Percentiles rank a stretch among this genome's conserved stretches.
phyloP scores from a whole-genome alignment of 768 basidiomycete species.

The Serendipita sp. region DNA sequence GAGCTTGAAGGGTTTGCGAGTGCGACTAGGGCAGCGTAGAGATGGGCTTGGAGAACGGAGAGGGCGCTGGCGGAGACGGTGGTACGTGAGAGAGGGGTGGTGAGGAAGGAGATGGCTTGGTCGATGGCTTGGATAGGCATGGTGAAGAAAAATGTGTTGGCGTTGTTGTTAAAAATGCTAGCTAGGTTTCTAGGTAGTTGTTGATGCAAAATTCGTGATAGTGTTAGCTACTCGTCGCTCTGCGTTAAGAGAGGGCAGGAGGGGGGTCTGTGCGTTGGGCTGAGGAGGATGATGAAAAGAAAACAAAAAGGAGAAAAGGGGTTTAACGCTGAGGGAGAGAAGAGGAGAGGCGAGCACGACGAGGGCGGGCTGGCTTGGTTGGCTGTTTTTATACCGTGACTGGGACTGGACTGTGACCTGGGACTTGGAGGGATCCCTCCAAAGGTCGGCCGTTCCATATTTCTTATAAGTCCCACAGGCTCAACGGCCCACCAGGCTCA shows the following conservation, averaged over 20 bases:
- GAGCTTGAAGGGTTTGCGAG: not conserved
- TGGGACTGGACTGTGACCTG: no score
- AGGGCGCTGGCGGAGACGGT: conserved; percentile 5
- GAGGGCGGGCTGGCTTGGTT: no score
- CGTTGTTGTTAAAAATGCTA: not conserved
- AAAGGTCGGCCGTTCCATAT: no score
- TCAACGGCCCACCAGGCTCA: no score
- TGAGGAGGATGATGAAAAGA: no score
- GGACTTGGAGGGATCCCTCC: no score
- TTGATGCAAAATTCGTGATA: not conserved
- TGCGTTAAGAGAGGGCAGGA: not conserved
- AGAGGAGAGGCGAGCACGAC: no score
- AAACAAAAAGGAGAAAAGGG: no score
- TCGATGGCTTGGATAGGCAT: not conserved
- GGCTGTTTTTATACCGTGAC: no score
- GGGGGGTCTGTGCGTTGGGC: no score
- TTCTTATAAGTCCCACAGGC: no score
- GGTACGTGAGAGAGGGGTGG: not conserved
- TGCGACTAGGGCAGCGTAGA: not conserved
- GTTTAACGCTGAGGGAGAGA: no score
- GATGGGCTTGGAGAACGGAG: not conserved
- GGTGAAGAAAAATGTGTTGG: not conserved
- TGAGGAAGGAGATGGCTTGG: conserved; percentile 4
- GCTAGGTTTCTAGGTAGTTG: not conserved
- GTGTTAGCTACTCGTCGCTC: not conserved